Conservation (phyloP, 2,329 filamentous ascomycete species). For the Aureobasidium pullulans region DNA sequence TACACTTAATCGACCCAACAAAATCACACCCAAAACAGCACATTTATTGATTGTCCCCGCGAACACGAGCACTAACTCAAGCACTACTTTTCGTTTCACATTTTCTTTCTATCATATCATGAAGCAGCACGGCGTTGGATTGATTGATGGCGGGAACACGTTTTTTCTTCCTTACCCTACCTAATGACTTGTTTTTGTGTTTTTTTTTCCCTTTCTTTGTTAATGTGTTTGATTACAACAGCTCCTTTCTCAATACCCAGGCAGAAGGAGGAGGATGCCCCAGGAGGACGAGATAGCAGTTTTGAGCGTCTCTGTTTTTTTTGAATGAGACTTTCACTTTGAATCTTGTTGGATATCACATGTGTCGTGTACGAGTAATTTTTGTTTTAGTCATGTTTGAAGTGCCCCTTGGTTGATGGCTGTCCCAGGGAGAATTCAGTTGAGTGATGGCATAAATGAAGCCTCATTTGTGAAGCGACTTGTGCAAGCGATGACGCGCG, state of each 20-base stretch:
- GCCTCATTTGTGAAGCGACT: too few relatives aligned
- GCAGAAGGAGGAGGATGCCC: neutral
- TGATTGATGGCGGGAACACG: neutral
- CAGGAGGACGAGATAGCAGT: neutral
- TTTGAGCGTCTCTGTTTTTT: neutral
- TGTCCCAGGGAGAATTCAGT: too few relatives aligned
- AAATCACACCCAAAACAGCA: neutral
- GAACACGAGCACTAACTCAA: neutral
- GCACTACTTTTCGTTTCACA: neutral
- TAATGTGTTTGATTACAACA: constrained; percentile 4
- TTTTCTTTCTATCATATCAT: constrained; percentile 2
- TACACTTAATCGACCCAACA: neutral
- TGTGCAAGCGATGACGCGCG: constrained; percentile 1
- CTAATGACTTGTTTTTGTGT: constrained; percentile 1
- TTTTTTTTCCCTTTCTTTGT: neutral
- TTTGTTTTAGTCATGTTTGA: too few relatives aligned
- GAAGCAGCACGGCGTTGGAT: constrained; percentile 13
- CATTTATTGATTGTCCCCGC: neutral
- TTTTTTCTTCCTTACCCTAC: neutral
- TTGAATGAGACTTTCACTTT: neutral
- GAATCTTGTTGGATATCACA: neutral
- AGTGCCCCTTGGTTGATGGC: too few relatives aligned
- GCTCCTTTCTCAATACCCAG: constrained; percentile 8
- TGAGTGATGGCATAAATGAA: too few relatives aligned
- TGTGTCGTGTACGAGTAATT: neutral